A percentile compares a stretch with the other conserved stretches of the same genome.
Conservation (phyloP, 768 basidiomycete species). For the Glaciozyma martinii region DNA sequence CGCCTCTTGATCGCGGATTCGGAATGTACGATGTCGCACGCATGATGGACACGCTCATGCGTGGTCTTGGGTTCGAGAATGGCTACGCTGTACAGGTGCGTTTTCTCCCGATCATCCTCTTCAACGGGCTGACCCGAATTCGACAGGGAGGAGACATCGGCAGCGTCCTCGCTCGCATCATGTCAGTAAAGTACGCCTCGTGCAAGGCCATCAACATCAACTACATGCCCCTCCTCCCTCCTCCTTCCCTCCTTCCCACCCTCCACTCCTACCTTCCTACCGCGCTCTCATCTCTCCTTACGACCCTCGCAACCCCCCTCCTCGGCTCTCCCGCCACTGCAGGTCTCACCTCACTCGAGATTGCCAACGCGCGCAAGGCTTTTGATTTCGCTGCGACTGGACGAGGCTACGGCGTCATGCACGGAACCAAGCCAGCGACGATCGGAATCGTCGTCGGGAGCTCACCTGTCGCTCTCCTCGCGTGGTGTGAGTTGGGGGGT, state of each 20-base stretch:
- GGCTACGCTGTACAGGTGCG: constrained; percentile 19
- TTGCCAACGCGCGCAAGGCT: constrained; percentile 6
- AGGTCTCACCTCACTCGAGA: constrained; percentile 7
- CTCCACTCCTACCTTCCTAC: background rate
- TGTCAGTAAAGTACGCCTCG: constrained; percentile 4
- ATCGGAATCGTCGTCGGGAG: constrained; percentile 6
- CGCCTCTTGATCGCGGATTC: constrained; percentile 20
- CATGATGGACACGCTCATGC: constrained; percentile 29
- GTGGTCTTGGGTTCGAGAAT: constrained; percentile 15
- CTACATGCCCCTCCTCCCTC: constrained; percentile 4
- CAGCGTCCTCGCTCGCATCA: constrained; percentile 14
- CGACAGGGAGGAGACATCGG: constrained; percentile 25
- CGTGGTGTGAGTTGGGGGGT: constrained; percentile 19
- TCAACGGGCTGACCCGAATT: background rate
- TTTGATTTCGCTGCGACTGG: constrained; percentile 12
- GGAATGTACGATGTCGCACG: constrained; percentile 18
- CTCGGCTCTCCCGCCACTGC: background rate
- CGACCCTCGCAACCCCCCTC: background rate
- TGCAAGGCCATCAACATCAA: constrained; percentile 25
- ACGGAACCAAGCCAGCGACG: constrained; percentile 13
- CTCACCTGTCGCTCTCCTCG: constrained; percentile 31
- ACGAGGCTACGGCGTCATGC: constrained; percentile 20
- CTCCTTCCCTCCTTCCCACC: background rate
- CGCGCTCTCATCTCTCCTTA: too few relatives aligned
- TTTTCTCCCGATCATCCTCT: background rate